These are phyloP conservation scores for Wickerhamomyces alni DNA, from an alignment of 805 yeast genomes.

Conservation along the genomic window DNA sequence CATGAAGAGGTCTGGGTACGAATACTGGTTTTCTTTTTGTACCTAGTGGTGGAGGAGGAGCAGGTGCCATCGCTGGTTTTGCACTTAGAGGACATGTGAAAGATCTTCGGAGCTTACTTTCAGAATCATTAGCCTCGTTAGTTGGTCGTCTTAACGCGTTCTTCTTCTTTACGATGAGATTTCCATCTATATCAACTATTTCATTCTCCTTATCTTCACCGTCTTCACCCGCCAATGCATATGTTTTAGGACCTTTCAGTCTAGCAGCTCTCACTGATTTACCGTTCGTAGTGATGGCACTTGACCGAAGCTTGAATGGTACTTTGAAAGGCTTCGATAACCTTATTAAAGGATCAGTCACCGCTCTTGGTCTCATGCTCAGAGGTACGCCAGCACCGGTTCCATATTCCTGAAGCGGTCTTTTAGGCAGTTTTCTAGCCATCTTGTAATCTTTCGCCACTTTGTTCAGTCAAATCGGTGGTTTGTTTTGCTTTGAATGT, in stretches of 20 bases:
- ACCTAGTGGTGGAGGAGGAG: conserved; percentile 79
- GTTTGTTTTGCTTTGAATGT: not conserved
- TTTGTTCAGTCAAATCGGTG: not conserved
- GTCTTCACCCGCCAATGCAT: conserved; percentile 32
- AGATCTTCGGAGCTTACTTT: conserved; percentile 37
- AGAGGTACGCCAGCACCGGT: conserved; percentile 66
- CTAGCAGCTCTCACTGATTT: conserved; percentile 24
- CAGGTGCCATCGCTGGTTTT: conserved; percentile 17
- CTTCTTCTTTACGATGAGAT: conserved; percentile 29
- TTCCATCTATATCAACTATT: conserved; percentile 26
- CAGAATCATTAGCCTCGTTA: conserved; percentile 32
- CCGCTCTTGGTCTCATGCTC: conserved; percentile 46
- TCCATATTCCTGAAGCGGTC: conserved; percentile 46
- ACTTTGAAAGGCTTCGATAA: conserved; percentile 65
- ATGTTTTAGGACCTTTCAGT: conserved; percentile 33
- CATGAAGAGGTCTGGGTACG: conserved; percentile 92
- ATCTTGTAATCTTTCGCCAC: conserved; percentile 10
- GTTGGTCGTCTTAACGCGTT: conserved; percentile 57
- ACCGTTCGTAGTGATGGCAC: conserved; percentile 16
- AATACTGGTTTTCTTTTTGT: conserved; percentile 61
- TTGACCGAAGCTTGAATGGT: conserved; percentile 40
- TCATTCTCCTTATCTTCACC: conserved; percentile 30
- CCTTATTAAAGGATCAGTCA: conserved; percentile 43
- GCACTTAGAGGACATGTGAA: conserved; percentile 58
- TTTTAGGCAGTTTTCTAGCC: conserved; percentile 36